Conservation (phyloP, 2,329 filamentous ascomycete genomes). For the Metarhizium brunneum region DNA sequence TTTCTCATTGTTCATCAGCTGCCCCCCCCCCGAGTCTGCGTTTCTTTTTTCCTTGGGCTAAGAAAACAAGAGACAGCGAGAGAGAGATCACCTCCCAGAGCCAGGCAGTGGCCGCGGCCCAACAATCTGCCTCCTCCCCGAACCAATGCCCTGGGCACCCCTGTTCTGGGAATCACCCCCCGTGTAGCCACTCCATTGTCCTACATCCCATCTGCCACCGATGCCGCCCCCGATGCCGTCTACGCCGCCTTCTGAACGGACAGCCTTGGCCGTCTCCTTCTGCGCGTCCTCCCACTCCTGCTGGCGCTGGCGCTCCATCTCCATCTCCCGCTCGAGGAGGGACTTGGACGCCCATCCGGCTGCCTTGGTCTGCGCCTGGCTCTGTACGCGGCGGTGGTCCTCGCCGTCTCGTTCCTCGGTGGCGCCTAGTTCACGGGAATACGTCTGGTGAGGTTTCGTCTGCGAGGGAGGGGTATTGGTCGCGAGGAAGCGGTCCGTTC, state of each 20-base stretch:
- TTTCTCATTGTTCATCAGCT: too few species aligned
- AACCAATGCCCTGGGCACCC: conserved; percentile 56
- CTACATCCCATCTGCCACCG: conserved; percentile 64
- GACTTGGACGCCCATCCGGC: conserved; percentile 58
- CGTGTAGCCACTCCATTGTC: conserved; percentile 66
- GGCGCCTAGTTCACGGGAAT: conserved; percentile 44
- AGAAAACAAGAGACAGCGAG: background rate
- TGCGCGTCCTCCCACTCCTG: conserved; percentile 74
- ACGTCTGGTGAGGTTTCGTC: conserved; percentile 34
- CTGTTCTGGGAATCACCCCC: conserved; percentile 68
- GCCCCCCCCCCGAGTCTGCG: too few species aligned
- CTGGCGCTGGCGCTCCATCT: conserved; percentile 67
- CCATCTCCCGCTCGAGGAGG: conserved; percentile 71
- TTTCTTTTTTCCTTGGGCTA: too few species aligned
- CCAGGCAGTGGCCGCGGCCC: conserved; percentile 60
- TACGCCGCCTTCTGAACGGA: conserved; percentile 39
- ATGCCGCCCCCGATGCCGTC: conserved; percentile 60
- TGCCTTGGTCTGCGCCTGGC: conserved; percentile 52
- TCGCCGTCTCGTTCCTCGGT: conserved; percentile 54
- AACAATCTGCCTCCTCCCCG: conserved; percentile 67
- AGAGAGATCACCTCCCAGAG: conserved; percentile 15
- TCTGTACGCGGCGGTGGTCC: conserved; percentile 48
- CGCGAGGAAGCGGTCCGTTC: conserved; percentile 50
- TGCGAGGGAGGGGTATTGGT: conserved; percentile 41
- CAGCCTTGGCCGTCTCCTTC: conserved; percentile 49